Conservation (phyloP, 2,329 filamentous ascomycete genomes). For the Aspergillus ochraceus region DNA sequence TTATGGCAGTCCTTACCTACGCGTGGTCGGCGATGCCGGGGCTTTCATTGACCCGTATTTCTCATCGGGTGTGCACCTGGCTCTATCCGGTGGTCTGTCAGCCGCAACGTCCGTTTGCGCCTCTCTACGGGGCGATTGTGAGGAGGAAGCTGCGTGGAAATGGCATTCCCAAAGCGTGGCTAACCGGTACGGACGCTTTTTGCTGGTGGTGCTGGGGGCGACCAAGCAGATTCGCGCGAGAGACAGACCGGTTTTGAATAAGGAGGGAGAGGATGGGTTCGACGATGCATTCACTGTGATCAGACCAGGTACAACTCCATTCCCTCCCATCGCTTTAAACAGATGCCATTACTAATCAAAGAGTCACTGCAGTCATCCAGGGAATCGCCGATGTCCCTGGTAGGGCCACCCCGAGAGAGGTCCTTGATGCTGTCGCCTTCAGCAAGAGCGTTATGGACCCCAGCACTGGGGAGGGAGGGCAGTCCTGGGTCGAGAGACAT, state of each 20-base stretch:
- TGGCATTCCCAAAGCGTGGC: slow-evolving; percentile 49
- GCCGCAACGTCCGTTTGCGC: slow-evolving; percentile 45
- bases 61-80: slow-evolving; percentile 51
- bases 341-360: too few relatives aligned
- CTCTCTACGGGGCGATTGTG: slow-evolving; percentile 24
- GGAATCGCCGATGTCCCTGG: not conserved
- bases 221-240: slow-evolving; percentile 11
- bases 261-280: slow-evolving; percentile 1
- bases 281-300: not conserved
- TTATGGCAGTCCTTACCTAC: slow-evolving; percentile 42
- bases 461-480: not conserved
- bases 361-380: not conserved
- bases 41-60: slow-evolving; percentile 53
- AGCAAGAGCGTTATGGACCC: not conserved
- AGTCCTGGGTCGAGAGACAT: not conserved
- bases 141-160: slow-evolving; percentile 36
- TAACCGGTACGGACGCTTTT: slow-evolving; percentile 50
- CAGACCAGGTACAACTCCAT: not conserved
- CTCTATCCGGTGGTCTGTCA: slow-evolving; percentile 44
- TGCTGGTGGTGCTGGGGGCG: slow-evolving; percentile 35
- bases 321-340: too few relatives aligned
- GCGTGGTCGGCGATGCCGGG: slow-evolving; percentile 49
- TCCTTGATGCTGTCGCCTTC: not conserved
- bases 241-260: slow-evolving; percentile 2
- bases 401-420: not conserved